Evolutionary conservation across 805 yeast genomes (phyloP).

Genomic region (Zygoascus biomembranicola): DNA sequence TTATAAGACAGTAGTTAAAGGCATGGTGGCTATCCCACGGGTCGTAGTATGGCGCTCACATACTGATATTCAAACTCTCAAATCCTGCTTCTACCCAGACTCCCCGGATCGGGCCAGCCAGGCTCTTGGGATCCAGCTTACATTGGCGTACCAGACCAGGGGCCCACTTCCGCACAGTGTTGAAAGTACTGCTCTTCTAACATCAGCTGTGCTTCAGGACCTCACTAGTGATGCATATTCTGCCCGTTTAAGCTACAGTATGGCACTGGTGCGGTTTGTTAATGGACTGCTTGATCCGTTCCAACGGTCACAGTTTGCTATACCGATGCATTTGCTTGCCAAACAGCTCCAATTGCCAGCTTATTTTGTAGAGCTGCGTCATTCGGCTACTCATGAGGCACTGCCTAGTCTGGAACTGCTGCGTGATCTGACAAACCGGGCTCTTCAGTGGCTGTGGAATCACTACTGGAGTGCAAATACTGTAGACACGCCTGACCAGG

Average conservation of each 20-base stretch:
- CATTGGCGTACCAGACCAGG: slow-evolving; percentile 46
- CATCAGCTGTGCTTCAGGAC: slow-evolving; percentile 42
- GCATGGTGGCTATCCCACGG: slow-evolving; percentile 9
- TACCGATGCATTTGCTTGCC: slow-evolving; percentile 72
- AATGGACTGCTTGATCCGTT: slow-evolving; percentile 84
- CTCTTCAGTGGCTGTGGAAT: slow-evolving; percentile 65
- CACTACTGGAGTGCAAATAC: slow-evolving; percentile 54
- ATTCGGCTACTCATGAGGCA: slow-evolving; percentile 82
- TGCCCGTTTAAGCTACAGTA: slow-evolving; percentile 50
- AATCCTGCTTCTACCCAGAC: slow-evolving; percentile 44
- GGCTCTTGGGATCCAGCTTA: slow-evolving; percentile 40
- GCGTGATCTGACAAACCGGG: slow-evolving; percentile 49
- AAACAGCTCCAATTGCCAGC: slow-evolving; percentile 59
- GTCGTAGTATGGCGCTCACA: slow-evolving; percentile 33
- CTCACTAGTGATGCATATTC: slow-evolving; percentile 31
- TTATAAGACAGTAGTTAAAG: background rate
- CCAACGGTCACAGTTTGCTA: slow-evolving; percentile 71
- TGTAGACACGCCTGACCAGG: background rate
- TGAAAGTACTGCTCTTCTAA: slow-evolving; percentile 54
- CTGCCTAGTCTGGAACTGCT: slow-evolving; percentile 65
- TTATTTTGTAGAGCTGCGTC: slow-evolving; percentile 82
- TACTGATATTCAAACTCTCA: slow-evolving; percentile 39
- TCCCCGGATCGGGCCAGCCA: slow-evolving; percentile 25
- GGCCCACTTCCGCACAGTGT: slow-evolving; percentile 67
- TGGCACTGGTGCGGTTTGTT: slow-evolving; percentile 77